phyloP scores from a whole-genome alignment of 2,329 filamentous ascomycete genomes.

The Cordyceps sp. region DNA sequence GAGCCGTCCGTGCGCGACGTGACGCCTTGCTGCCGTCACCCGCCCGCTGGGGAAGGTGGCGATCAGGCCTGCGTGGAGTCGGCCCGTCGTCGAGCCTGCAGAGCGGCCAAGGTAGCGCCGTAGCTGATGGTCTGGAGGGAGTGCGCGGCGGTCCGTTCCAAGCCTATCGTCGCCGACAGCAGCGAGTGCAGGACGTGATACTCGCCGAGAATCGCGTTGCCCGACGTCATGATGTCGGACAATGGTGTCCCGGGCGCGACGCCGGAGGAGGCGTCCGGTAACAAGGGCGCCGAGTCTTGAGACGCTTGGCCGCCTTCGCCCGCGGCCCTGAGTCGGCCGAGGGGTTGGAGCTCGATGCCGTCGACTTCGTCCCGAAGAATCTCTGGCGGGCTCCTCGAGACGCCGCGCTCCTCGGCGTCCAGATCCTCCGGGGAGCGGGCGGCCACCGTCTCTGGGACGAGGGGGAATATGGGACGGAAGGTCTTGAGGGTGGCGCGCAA shows the following conservation, averaged over 20 bases:
- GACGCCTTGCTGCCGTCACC: slow-evolving; percentile 5
- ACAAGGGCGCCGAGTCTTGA: slow-evolving; percentile 11
- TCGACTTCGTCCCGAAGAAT: slow-evolving; percentile 18
- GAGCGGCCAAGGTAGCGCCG: slow-evolving; percentile 33
- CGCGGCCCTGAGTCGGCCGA: slow-evolving; percentile 6
- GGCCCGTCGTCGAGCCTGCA: slow-evolving; percentile 26
- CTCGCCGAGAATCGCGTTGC: slow-evolving; percentile 35
- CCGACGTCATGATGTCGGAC: slow-evolving; percentile 33
- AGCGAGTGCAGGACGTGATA: slow-evolving; percentile 36
- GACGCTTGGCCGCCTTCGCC: slow-evolving; percentile 9
- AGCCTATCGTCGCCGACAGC: slow-evolving; percentile 26
- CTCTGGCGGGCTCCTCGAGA: slow-evolving; percentile 22
- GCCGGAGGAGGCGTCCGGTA: slow-evolving; percentile 10
- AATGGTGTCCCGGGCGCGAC: slow-evolving; percentile 20
- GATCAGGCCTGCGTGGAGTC: slow-evolving; percentile 10
- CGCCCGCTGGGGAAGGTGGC: slow-evolving; percentile 1
- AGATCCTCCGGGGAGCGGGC: slow-evolving; percentile 27
- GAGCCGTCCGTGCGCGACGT: no score
- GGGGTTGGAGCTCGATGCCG: slow-evolving; percentile 28
- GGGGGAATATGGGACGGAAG: slow-evolving; percentile 16
- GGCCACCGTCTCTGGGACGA: slow-evolving; percentile 9
- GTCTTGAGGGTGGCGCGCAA: slow-evolving; percentile 30
- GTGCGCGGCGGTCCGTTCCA: slow-evolving; percentile 29
- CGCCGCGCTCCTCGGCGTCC: slow-evolving; percentile 39
- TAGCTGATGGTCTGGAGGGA: slow-evolving; percentile 38